These are phyloP conservation scores for Globisporangium parvum DNA, from an alignment of 352 stramenopile genomes.

Conservation along the genomic window DNA sequence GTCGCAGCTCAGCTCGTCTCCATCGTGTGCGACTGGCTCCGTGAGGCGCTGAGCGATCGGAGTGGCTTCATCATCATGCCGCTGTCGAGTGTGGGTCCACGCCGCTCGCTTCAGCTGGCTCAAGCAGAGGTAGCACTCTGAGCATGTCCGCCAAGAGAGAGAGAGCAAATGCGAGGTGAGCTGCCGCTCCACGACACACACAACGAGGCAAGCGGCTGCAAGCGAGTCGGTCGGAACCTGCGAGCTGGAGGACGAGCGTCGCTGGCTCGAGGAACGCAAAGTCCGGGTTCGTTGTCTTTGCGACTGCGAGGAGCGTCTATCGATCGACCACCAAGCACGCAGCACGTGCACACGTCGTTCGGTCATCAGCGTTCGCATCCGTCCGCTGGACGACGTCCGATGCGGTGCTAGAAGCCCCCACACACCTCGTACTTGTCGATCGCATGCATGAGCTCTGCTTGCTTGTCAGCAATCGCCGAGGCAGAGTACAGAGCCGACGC, in stretches of 20 bases:
- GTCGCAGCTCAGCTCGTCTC: neutral
- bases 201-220: neutral
- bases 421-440: conserved; percentile 40
- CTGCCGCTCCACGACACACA: neutral
- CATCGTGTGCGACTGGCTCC: neutral
- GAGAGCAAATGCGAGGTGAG: too few species aligned
- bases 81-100: conserved; percentile 17
- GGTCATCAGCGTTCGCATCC: neutral
- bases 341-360: neutral
- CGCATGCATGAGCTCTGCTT: conserved; percentile 21
- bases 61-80: neutral
- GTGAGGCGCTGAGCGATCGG: neutral
- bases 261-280: conserved; percentile 35
- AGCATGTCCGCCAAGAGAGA: neutral
- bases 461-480: conserved; percentile 2
- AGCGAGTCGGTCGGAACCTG: conserved; percentile 28
- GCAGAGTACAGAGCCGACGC: neutral
- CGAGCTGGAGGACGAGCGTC: conserved; percentile 32
- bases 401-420: too few species aligned
- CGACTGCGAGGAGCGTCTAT: conserved; percentile 31
- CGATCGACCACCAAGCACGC: neutral
- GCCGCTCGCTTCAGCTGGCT: conserved; percentile 24
- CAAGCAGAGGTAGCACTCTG: conserved; percentile 24
- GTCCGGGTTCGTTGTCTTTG: conserved; percentile 28
- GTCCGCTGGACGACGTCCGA: too few species aligned